Percentiles rank a stretch among this genome's conserved stretches.
Evolutionary conservation across 2,329 filamentous ascomycete genomes (phyloP).

Genomic region (Microcyclospora pomicola): DNA sequence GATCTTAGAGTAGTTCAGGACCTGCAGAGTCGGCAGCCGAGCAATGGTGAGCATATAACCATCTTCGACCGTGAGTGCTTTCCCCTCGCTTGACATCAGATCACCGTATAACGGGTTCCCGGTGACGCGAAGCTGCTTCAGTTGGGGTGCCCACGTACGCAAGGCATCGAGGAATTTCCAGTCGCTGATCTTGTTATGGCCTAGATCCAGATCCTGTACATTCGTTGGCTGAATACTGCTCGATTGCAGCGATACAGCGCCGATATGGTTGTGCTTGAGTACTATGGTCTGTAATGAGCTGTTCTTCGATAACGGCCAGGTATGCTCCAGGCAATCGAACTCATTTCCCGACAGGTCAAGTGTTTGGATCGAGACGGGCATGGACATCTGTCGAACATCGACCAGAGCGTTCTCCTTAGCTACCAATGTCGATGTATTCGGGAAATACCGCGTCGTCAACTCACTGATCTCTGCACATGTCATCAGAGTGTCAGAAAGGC

Average conservation of each 20-base stretch:
- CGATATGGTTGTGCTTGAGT: constrained; percentile 65
- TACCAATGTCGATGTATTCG: constrained; percentile 40
- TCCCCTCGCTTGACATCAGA: constrained; percentile 29
- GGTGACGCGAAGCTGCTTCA: constrained; percentile 62
- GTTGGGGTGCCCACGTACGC: constrained; percentile 44
- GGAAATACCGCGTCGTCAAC: constrained; percentile 37
- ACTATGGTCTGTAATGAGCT: constrained; percentile 41
- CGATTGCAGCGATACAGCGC: constrained; percentile 18
- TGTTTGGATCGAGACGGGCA: constrained; percentile 43
- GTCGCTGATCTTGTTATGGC: constrained; percentile 33
- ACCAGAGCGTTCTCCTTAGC: constrained; percentile 6
- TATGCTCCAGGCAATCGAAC: constrained; percentile 43
- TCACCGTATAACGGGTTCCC: constrained; percentile 72
- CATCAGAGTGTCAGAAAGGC: constrained; percentile 36
- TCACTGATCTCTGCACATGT: constrained; percentile 24
- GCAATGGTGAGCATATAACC: constrained; percentile 80
- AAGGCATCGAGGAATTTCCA: constrained; percentile 68
- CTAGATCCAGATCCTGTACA: constrained; percentile 28
- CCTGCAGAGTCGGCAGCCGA: constrained; percentile 52
- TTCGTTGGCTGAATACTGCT: background rate
- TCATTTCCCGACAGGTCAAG: constrained; percentile 61
- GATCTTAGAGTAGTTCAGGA: constrained; percentile 59
- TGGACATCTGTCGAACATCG: constrained; percentile 3
- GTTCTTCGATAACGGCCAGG: too few species aligned
- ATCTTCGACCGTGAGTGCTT: constrained; percentile 50